Conservation (phyloP, 2,329 filamentous ascomycete species). For the Chalaropsis ovoidea region DNA sequence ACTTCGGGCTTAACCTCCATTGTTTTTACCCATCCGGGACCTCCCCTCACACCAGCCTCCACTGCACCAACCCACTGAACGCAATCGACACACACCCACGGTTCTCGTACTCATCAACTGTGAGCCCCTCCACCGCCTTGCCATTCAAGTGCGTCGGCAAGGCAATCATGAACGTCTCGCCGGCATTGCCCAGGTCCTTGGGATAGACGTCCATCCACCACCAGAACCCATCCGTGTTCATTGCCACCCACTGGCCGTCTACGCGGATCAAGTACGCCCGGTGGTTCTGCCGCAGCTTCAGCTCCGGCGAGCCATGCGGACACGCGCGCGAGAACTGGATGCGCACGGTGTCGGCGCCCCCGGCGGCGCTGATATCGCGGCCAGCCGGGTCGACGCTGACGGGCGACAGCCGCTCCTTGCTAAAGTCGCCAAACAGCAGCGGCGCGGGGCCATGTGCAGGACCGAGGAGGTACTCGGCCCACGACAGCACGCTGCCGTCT, state of each 20-base stretch:
- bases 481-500: constrained; percentile 57
- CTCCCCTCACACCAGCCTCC: constrained; percentile 39
- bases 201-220: constrained; percentile 72
- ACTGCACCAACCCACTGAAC: constrained; percentile 39
- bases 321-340: constrained; percentile 76
- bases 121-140: constrained; percentile 40
- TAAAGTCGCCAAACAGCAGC: constrained; percentile 38
- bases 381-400: constrained; percentile 48
- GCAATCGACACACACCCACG: constrained; percentile 13
- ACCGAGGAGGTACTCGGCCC: constrained; percentile 73
- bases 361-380: constrained; percentile 49
- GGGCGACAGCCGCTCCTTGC: constrained; percentile 44
- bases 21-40: no score
- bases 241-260: constrained; percentile 40
- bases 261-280: constrained; percentile 15
- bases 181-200: constrained; percentile 54
- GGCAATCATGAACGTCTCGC: constrained; percentile 56
- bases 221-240: constrained; percentile 67
- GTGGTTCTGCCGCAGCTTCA: background rate
- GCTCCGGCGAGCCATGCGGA: constrained; percentile 43
- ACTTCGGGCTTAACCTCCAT: no score
- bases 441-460: constrained; percentile 42
- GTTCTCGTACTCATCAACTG: constrained; percentile 39
- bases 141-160: constrained; percentile 46
- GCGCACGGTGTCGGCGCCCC: constrained; percentile 49